Conservation (phyloP, 768 basidiomycete genomes). For the Boletus rex-veris region DNA sequence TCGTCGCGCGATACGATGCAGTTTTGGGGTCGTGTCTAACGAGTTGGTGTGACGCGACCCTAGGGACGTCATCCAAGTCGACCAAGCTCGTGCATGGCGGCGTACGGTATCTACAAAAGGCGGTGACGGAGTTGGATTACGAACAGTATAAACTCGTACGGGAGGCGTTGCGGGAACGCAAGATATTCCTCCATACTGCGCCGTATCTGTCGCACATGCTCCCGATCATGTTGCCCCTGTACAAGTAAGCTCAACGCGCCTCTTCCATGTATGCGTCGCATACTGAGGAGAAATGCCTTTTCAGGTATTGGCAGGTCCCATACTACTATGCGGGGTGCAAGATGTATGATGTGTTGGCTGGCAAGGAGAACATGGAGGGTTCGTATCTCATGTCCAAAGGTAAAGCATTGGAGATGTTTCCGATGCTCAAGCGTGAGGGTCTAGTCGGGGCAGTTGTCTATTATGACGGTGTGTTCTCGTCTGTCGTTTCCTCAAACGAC, state of each 20-base stretch:
- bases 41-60: too few relatives aligned
- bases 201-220: conserved; percentile 91
- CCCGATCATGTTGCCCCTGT: conserved; percentile 96
- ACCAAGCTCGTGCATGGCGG: conserved; percentile 99
- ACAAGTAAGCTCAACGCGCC: conserved; percentile 56
- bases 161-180: conserved; percentile 92
- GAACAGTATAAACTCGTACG: conserved; percentile 94
- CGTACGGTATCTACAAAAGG: conserved; percentile 96
- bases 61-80: conserved; percentile 93
- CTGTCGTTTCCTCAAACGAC: neutral
- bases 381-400: conserved; percentile 95
- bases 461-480: conserved; percentile 72
- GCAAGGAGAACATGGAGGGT: conserved; percentile 93
- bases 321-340: conserved; percentile 97
- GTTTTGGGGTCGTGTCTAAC: too few relatives aligned
- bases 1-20: neutral
- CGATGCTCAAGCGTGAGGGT: conserved; percentile 91
- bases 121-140: conserved; percentile 91
- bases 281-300: conserved; percentile 1
- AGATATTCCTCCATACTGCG: conserved; percentile 92
- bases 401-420: conserved; percentile 91
- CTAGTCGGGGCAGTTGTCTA: conserved; percentile 95
- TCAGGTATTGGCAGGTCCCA: conserved; percentile 91
- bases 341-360: conserved; percentile 92
- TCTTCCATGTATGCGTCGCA: neutral